These are phyloP conservation scores for Epichloe sibirici DNA, from an alignment of 2,329 filamentous ascomycete species.

Conservation along the genomic window DNA sequence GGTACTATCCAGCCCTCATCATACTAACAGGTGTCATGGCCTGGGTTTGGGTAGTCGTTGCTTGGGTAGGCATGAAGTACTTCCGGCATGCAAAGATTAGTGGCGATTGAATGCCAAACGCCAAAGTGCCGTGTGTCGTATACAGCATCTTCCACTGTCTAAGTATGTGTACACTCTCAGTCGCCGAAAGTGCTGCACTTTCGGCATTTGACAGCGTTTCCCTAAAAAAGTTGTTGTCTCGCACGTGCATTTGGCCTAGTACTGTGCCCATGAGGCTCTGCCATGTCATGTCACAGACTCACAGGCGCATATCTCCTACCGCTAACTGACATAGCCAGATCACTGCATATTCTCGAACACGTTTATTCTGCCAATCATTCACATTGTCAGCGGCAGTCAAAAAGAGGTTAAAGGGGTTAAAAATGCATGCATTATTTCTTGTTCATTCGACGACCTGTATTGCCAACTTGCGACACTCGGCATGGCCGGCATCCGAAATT, in stretches of 20 bases:
- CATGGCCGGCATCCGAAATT: too few species aligned
- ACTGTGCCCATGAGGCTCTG: not conserved
- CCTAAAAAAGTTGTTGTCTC: not conserved
- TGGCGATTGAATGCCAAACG: constrained; percentile 34
- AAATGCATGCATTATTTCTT: too few species aligned
- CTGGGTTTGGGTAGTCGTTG: constrained; percentile 96
- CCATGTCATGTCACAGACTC: not conserved
- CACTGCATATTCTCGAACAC: too few species aligned
- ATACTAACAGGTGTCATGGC: constrained; percentile 92
- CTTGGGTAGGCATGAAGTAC: constrained; percentile 99
- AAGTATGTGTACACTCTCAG: too few species aligned
- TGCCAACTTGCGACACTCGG: too few species aligned
- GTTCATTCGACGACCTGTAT: too few species aligned
- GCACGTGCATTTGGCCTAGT: not conserved
- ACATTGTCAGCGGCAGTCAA: too few species aligned
- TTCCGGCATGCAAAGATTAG: constrained; percentile 92
- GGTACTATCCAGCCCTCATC: constrained; percentile 91
- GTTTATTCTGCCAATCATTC: too few species aligned
- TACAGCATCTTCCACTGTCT: not conserved
- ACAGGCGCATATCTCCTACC: too few species aligned
- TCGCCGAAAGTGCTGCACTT: not conserved
- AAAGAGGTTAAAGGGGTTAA: too few species aligned
- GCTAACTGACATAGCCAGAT: too few species aligned
- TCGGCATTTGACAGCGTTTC: not conserved
- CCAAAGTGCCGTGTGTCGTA: not conserved